Base-by-base conservation (phyloP, 1,284 basidiomycete species). In the Leccinum insolens region DNA sequence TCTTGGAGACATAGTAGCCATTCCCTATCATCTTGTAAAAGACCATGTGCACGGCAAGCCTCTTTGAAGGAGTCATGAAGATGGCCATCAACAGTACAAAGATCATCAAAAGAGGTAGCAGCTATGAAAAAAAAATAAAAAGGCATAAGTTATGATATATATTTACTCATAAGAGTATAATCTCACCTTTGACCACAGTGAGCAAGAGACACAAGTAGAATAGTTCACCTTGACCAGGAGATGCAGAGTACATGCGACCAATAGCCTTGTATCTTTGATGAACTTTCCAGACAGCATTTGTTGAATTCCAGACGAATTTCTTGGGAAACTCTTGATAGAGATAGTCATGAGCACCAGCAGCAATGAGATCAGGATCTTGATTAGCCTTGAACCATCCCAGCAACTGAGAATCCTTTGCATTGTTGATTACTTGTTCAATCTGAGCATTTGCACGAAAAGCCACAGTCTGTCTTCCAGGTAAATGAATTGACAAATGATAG, bases 301-400 rank as follows among this genome's bases (percentile, higher is more conserved):
- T 1, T 3, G 61, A 52, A 2, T 69, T 63, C 65, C 71, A 80
- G 1, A 72, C 68, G 67, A 77, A 80, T 0, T 65, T 1, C 25
- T 78, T 73, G 0, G 80, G 80, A 70, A 85, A 82, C 2, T 85
- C 81, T n/a, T 83, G 80, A 65, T 85, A 85, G 0, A 78, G 78
- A 49, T 71, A 65, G 7, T 75, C 28, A 3, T 76, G 71, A 6
- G 80, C 80, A 7, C 73, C 62, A 64, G 73, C 70, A 4, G 73
- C 77, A 37, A 78, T 72, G 2, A 64, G 46, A 0, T 69, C 71
- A 25, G 58, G 31, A 67, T 79, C 67, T 0, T 69, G 62, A 72
- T 86, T 85, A 1, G 80, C 80, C 3, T 77, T 74, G 70, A 86
- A 85, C 70, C 76, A 86, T 6, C 75, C 82, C 8, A 34, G 80